A percentile compares a stretch with the other conserved stretches of the same genome.
Conservation (phyloP, 2,329 filamentous ascomycete species). For the Aspergillus carbonarius region DNA sequence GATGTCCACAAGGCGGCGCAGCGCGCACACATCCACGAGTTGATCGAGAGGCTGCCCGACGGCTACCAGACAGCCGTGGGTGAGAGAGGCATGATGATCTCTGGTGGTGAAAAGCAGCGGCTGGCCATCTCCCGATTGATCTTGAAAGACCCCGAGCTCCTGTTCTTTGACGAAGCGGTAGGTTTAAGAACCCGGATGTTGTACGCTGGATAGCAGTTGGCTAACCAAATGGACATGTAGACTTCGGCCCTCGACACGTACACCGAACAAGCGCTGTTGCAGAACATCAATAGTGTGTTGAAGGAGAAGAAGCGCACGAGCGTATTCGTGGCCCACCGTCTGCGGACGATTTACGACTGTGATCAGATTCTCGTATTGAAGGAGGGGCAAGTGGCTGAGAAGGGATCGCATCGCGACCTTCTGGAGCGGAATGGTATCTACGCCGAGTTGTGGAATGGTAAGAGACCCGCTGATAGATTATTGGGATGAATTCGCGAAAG, state of each 20-base stretch:
- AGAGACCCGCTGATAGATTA: conserved; percentile 37
- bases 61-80: conserved; percentile 90
- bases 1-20: conserved; percentile 74
- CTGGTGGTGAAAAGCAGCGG: conserved; percentile 89
- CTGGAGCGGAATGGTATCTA: conserved; percentile 74
- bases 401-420: conserved; percentile 81
- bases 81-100: conserved; percentile 95
- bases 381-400: conserved; percentile 81
- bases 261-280: conserved; percentile 84
- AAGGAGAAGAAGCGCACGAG: conserved; percentile 86
- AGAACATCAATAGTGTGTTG: conserved; percentile 89
- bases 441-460: conserved; percentile 85
- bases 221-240: conserved; percentile 26
- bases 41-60: conserved; percentile 75
- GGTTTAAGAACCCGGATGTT: conserved; percentile 26
- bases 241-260: conserved; percentile 91
- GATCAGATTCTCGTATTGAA: conserved; percentile 90
- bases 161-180: conserved; percentile 92
- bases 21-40: conserved; percentile 81
- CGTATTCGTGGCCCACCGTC: conserved; percentile 88
- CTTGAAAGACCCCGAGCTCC: conserved; percentile 81
- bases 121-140: conserved; percentile 80
- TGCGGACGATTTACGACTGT: conserved; percentile 91
- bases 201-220: neutral
- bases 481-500: neutral